Evolutionary conservation across 1,284 basidiomycete species (phyloP).

Genomic region (Bondarzewia mesenterica): DNA sequence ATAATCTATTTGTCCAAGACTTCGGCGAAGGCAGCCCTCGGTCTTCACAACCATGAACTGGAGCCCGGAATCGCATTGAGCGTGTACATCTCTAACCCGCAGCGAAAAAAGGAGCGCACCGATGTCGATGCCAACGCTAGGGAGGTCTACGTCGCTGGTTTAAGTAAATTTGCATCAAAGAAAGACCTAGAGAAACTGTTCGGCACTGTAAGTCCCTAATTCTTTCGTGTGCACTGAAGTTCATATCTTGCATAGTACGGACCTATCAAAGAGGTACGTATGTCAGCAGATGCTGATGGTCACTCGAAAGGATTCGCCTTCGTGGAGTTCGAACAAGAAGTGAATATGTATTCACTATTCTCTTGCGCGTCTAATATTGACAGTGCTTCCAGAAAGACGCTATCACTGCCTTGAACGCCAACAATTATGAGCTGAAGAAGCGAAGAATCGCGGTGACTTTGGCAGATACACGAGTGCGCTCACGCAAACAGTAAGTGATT

Average conservation of each 20-base stretch:
- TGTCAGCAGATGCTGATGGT: constrained; percentile 67
- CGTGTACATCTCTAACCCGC: constrained; percentile 88
- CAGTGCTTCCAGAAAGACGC: constrained; percentile 52
- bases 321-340: constrained; percentile 83
- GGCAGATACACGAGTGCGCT: constrained; percentile 62
- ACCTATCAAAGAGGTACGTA: constrained; percentile 68
- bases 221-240: not conserved
- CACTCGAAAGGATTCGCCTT: constrained; percentile 86
- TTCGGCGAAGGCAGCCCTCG: constrained; percentile 71
- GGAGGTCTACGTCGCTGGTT: constrained; percentile 80
- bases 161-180: constrained; percentile 70
- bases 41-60: constrained; percentile 71
- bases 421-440: constrained; percentile 81
- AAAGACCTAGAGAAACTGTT: constrained; percentile 74
- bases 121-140: constrained; percentile 78
- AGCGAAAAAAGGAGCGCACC: constrained; percentile 78
- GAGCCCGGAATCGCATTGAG: constrained; percentile 60
- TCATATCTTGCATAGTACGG: constrained; percentile 56
- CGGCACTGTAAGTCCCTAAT: constrained; percentile 41
- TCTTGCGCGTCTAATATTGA: constrained; percentile 4
- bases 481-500: constrained; percentile 39
- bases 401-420: constrained; percentile 62
- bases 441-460: constrained; percentile 80
- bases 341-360: constrained; percentile 24
- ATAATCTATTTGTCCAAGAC: constrained; percentile 29